Conservation (phyloP, 495 filamentous ascomycete species). For the Neurospora sp. region DNA sequence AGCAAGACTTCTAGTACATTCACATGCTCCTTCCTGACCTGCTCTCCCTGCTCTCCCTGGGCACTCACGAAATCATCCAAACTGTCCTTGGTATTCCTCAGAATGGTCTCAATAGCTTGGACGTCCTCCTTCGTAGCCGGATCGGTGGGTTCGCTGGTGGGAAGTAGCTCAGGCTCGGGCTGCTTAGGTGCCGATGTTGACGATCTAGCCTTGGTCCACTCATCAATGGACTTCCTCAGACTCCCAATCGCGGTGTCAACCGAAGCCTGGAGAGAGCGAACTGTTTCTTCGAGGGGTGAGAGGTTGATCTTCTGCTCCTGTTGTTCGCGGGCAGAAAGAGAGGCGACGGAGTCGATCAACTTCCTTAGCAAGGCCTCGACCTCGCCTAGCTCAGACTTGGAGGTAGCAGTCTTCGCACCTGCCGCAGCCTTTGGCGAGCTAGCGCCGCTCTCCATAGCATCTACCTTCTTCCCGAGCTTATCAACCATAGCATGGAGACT, state of each 20-base stretch:
- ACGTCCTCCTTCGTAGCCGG: constrained; percentile 61
- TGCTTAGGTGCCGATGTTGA: constrained; percentile 2
- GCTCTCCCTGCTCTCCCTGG: constrained; percentile 38
- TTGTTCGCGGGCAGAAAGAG: constrained; percentile 14
- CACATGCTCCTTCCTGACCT: constrained; percentile 58
- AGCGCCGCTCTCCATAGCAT: constrained; percentile 54
- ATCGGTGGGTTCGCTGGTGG: constrained; percentile 18
- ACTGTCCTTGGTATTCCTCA: constrained; percentile 72
- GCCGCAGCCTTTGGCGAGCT: constrained; percentile 40
- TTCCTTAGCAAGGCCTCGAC: constrained; percentile 23
- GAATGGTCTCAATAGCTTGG: constrained; percentile 76
- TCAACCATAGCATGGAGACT: constrained; percentile 57
- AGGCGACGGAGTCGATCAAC: constrained; percentile 28
- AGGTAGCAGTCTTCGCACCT: constrained; percentile 55
- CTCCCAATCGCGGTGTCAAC: background rate
- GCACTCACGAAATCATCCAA: constrained; percentile 56
- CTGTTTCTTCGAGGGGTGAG: background rate
- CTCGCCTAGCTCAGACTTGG: constrained; percentile 31
- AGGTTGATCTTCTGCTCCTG: background rate
- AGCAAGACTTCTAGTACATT: constrained; percentile 61
- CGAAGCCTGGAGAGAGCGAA: background rate
- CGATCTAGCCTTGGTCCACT: background rate
- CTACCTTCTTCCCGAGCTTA: constrained; percentile 70
- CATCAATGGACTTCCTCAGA: background rate
- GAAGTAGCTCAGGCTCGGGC: constrained; percentile 6